Evolutionary conservation across 768 basidiomycete species (phyloP).

Genomic region (Tylopilus sp.): DNA sequence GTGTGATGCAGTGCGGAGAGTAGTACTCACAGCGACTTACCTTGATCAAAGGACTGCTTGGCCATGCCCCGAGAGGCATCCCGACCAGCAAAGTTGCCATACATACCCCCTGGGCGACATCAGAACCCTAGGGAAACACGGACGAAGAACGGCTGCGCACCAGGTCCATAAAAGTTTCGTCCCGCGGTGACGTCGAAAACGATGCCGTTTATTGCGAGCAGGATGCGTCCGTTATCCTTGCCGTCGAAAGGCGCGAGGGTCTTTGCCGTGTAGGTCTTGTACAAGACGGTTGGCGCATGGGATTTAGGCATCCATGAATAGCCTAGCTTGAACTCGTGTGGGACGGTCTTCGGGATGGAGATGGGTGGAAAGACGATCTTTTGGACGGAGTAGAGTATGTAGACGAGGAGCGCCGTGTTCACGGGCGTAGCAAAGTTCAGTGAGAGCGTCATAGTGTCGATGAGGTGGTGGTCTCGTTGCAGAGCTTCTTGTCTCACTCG

Average conservation of each 20-base stretch:
- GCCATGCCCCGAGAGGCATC: constrained; percentile 98
- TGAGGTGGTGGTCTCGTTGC: no score
- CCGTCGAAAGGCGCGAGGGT: constrained; percentile 69
- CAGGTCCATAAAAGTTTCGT: constrained; percentile 90
- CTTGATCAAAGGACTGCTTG: constrained; percentile 92
- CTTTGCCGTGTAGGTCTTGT: constrained; percentile 74
- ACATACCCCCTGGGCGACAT: constrained; percentile 73
- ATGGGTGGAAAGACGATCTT: constrained; percentile 71
- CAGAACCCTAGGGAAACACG: neutral
- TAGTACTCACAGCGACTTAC: constrained; percentile 41
- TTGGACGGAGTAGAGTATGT: constrained; percentile 75
- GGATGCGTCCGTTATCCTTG: constrained; percentile 62
- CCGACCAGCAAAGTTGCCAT: constrained; percentile 95
- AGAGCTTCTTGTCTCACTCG: no score
- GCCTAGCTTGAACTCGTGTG: constrained; percentile 70
- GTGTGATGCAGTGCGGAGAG: neutral
- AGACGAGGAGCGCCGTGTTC: constrained; percentile 74
- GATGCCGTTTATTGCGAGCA: constrained; percentile 80
- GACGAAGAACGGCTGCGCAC: constrained; percentile 42
- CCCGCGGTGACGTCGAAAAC: constrained; percentile 95
- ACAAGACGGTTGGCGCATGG: constrained; percentile 77
- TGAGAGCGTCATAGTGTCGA: constrained; percentile 34
- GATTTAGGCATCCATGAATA: constrained; percentile 92
- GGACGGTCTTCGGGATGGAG: constrained; percentile 46
- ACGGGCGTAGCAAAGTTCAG: constrained; percentile 64